phyloP scores from a whole-genome alignment of 2,329 filamentous ascomycete species.

The Zasmidium citrigriseum region DNA sequence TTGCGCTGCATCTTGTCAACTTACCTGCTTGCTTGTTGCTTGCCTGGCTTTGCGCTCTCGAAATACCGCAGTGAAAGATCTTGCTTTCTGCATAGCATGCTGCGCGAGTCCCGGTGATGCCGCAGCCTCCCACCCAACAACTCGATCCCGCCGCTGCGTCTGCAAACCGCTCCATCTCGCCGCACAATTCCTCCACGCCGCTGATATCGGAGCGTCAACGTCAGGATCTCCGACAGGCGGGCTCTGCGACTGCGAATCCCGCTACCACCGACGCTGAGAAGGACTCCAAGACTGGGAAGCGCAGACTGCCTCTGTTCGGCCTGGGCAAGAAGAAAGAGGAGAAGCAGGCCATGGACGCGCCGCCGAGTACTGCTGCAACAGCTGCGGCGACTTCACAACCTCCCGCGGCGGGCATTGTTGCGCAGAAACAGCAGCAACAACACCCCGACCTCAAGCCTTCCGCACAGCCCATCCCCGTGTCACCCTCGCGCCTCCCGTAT shows the following conservation, averaged over 20 bases:
- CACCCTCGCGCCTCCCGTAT: conserved; percentile 27
- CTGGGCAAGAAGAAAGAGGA: conserved; percentile 20
- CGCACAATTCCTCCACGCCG: conserved; percentile 23
- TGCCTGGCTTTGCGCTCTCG: no score
- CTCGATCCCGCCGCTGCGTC: background rate
- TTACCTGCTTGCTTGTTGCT: no score
- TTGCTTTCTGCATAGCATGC: conserved; percentile 3
- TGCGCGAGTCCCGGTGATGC: conserved; percentile 11
- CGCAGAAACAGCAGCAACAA: conserved; percentile 11
- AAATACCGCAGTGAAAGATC: no score
- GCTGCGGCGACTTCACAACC: conserved; percentile 9
- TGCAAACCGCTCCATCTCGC: conserved; percentile 13
- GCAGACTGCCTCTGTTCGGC: conserved; percentile 11
- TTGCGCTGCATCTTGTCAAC: no score
- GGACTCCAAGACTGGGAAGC: conserved; percentile 15
- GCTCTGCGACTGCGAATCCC: background rate
- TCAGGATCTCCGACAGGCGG: conserved; percentile 11
- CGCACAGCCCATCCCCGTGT: conserved; percentile 22
- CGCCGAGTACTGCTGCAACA: background rate
- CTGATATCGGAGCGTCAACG: conserved; percentile 19
- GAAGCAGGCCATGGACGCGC: conserved; percentile 13
- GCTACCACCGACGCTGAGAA: conserved; percentile 8
- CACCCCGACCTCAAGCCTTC: conserved; percentile 16
- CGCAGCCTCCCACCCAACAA: background rate
- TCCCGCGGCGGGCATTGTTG: conserved; percentile 1